These are phyloP conservation scores for Lactarius vividus DNA, from an alignment of 768 basidiomycete genomes.

Conservation along the genomic window DNA sequence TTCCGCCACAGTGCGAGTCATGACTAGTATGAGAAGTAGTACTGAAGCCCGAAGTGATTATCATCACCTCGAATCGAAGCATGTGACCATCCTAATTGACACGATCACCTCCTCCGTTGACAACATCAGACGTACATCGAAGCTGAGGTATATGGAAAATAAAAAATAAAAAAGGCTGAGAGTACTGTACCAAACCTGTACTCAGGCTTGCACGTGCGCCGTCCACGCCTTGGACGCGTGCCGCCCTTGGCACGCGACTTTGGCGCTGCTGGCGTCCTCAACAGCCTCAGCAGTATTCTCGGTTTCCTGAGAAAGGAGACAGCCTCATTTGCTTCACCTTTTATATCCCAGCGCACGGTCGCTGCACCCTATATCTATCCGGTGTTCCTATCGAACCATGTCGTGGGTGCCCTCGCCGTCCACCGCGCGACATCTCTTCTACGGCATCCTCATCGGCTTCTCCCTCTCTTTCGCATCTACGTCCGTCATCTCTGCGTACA, in stretches of 20 bases:
- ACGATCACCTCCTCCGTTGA: too few relatives aligned
- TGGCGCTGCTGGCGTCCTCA: background rate
- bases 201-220: constrained; percentile 8
- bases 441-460: constrained; percentile 69
- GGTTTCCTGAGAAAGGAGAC: constrained; percentile 1
- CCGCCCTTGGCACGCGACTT: constrained; percentile 29
- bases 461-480: constrained; percentile 73
- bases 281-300: background rate
- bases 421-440: constrained; percentile 38
- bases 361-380: constrained; percentile 12
- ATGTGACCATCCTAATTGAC: too few relatives aligned
- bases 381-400: constrained; percentile 10
- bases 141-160: too few relatives aligned
- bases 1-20: constrained; percentile 36
- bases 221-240: constrained; percentile 27
- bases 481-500: constrained; percentile 54
- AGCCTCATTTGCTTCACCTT: background rate
- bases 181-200: too few relatives aligned
- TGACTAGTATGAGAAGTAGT: too few relatives aligned
- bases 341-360: constrained; percentile 20
- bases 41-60: background rate
- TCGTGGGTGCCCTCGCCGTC: constrained; percentile 31
- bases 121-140: too few relatives aligned
- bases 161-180: too few relatives aligned
- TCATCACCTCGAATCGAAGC: background rate